These are phyloP conservation scores for Fusarium sp. DNA, from an alignment of 2,329 filamentous ascomycete species.

Conservation along the genomic window DNA sequence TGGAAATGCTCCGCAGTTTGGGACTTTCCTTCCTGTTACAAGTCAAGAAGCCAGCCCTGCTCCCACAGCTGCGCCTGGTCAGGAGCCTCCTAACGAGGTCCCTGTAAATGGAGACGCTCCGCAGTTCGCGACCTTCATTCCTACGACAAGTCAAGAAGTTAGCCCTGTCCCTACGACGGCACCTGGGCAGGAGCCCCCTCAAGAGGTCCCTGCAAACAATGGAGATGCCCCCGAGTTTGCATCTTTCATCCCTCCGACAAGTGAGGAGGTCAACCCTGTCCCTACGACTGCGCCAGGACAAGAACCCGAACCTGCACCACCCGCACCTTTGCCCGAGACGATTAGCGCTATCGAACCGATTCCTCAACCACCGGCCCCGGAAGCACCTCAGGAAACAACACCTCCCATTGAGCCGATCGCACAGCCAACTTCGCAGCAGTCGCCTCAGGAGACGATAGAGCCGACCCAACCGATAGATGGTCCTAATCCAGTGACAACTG, in stretches of 20 bases:
- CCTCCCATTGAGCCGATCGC: slow-evolving; percentile 1
- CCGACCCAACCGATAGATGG: slow-evolving; percentile 8
- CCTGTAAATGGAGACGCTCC: slow-evolving; percentile 19
- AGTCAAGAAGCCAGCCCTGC: slow-evolving; percentile 14
- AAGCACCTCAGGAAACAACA: slow-evolving; percentile 10
- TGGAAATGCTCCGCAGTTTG: slow-evolving; percentile 24
- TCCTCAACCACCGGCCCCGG: slow-evolving; percentile 11
- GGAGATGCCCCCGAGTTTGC: slow-evolving; percentile 27
- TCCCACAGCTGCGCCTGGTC: slow-evolving; percentile 18
- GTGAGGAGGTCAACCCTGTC: slow-evolving; percentile 5
- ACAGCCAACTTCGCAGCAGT: slow-evolving; percentile 9
- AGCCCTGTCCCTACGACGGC: slow-evolving; percentile 15
- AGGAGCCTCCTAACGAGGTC: slow-evolving; percentile 2
- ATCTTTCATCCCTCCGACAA: slow-evolving; percentile 30
- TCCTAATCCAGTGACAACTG: slow-evolving; percentile 13
- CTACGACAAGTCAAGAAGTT: slow-evolving; percentile 18
- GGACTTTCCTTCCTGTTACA: slow-evolving; percentile 27
- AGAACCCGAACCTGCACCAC: slow-evolving; percentile 14
- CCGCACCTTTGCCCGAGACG: slow-evolving; percentile 12
- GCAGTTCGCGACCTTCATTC: slow-evolving; percentile 33
- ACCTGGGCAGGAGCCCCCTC: slow-evolving; percentile 9
- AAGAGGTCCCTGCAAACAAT: slow-evolving; percentile 3
- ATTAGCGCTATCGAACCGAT: slow-evolving; percentile 1
- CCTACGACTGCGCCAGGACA: slow-evolving; percentile 21
- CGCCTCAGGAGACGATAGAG: slow-evolving; percentile 13